A percentile compares a stretch with the other conserved stretches of the same genome.
Conservation (phyloP, 106 monocot species). For the Allium cepa region DNA sequence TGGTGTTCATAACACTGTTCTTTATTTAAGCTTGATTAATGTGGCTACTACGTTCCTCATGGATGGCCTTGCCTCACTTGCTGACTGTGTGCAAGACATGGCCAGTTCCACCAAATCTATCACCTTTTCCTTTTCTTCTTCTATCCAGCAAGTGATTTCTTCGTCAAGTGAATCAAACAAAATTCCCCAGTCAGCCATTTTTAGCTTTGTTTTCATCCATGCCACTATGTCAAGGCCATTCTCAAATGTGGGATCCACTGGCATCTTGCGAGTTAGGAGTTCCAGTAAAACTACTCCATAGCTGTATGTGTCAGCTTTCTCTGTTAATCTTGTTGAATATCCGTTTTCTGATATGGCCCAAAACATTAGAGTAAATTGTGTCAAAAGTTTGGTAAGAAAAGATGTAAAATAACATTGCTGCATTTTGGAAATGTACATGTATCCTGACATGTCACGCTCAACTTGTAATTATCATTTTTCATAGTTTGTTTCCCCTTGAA, state of each 20-base stretch:
- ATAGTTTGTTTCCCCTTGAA: no score
- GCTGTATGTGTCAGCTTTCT: conserved; percentile 23
- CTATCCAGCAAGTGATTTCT: conserved; percentile 55
- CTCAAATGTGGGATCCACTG: conserved; percentile 70
- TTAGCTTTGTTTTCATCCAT: conserved; percentile 25
- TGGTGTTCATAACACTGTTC: not conserved
- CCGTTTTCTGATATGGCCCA: conserved; percentile 13
- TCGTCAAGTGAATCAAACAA: conserved; percentile 38
- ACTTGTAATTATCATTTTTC: no score
- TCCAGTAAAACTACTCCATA: conserved; percentile 22
- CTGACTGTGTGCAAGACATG: conserved; percentile 38
- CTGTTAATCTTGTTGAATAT: conserved; percentile 18
- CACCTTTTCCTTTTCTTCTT: conserved; percentile 42
- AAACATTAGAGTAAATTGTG: not conserved
- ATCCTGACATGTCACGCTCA: no score
- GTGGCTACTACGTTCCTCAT: conserved; percentile 62
- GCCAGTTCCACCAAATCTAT: conserved; percentile 56
- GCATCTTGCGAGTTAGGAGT: conserved; percentile 48
- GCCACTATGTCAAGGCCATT: conserved; percentile 65
- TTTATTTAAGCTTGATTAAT: conserved; percentile 26
- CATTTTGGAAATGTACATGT: no score
- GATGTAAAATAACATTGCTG: not conserved
- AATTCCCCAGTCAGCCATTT: conserved; percentile 13
- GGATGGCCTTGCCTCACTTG: conserved; percentile 45
- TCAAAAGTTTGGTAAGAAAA: not conserved